These are phyloP conservation scores for Fusarium continuum DNA, from an alignment of 2,329 filamentous ascomycete genomes.

Conservation along the genomic window DNA sequence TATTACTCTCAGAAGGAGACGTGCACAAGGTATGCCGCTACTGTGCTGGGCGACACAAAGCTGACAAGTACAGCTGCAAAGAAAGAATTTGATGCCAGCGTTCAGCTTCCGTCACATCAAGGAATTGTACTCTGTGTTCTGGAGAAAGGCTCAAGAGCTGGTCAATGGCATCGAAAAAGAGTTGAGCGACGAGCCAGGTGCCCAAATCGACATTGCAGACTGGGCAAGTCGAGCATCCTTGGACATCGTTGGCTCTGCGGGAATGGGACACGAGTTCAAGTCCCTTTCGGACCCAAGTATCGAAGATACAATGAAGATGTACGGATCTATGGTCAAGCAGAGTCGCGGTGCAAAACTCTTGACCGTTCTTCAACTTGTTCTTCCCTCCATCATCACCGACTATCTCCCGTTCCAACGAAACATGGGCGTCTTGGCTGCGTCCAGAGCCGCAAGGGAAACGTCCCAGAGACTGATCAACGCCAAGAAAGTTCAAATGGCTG, in stretches of 20 bases:
- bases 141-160: slow-evolving; percentile 25
- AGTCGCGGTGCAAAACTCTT: slow-evolving; percentile 35
- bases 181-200: neutral
- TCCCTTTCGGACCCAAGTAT: slow-evolving; percentile 46
- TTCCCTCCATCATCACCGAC: slow-evolving; percentile 25
- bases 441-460: slow-evolving; percentile 25
- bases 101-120: slow-evolving; percentile 36
- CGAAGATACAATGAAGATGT: slow-evolving; percentile 44
- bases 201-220: slow-evolving; percentile 16
- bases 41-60: rapidly evolving
- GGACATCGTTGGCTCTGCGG: slow-evolving; percentile 50
- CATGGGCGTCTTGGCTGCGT: slow-evolving; percentile 24
- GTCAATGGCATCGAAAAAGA: slow-evolving; percentile 4
- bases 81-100: slow-evolving; percentile 31
- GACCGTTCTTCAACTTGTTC: slow-evolving; percentile 20
- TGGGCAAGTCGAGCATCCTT: slow-evolving; percentile 40
- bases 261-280: slow-evolving; percentile 48
- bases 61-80: slow-evolving; percentile 20
- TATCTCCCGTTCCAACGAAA: slow-evolving; percentile 27
- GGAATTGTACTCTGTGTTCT: slow-evolving; percentile 26
- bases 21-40: neutral
- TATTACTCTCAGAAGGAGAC: slow-evolving; percentile 17
- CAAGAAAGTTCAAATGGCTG: slow-evolving; percentile 35
- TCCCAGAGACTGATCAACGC: slow-evolving; percentile 48
- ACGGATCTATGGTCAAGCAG: slow-evolving; percentile 40